Base-by-base conservation (phyloP, 495 filamentous ascomycete species). In the Annulohypoxylon nitens region DNA sequence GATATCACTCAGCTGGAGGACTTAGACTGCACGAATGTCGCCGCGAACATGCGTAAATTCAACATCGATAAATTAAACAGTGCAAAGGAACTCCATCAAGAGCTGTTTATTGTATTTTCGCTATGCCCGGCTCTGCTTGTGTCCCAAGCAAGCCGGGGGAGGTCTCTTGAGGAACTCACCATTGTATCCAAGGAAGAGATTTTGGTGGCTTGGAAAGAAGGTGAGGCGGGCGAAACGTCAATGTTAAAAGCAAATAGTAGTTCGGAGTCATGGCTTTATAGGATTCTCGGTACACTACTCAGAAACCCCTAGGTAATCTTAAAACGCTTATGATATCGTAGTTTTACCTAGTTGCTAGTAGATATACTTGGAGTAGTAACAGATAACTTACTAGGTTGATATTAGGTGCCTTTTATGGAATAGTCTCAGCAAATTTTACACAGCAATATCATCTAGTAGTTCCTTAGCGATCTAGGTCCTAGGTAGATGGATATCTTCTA, bases 11-110 rank as follows among this genome's bases (percentile, higher is more conserved):
- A 67, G 37, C 59, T 81, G 10, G 45, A 30, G n/a, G 45, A 66
- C 1, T 67, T 81, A 3, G 39, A 69, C 16, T 81, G 79, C 73
- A 70, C 75, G 16, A 78, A 82, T 66, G 69, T 78, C 4, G 71
- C 77, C 4, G 50, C 64, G 26, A 77, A 78, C 60, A 65, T 74
- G 14, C 75, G 78, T 51, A 61, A 66, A 1, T 76, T 82, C 61
- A 59, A 63, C 48, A 14, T 76, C 8, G 67, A 70, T 34, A 81
- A 75, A 50, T 81, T 11, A 50, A 74, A 5, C 75, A 67, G 36
- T 1, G 57, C 23, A 16, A 64, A 74, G 20, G 61, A 81, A 11
- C 60, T 81, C 16, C 48, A 43, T 43, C 16, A 26, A 16, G 26
- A 74, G 16, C 70, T 81, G 2, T 14, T 25, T 18, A 68, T 73